Percentiles rank a stretch among this genome's conserved stretches.
phyloP scores from a whole-genome alignment of 176 grass and related monocot genomes.

The Rhynchospora tenuis region DNA sequence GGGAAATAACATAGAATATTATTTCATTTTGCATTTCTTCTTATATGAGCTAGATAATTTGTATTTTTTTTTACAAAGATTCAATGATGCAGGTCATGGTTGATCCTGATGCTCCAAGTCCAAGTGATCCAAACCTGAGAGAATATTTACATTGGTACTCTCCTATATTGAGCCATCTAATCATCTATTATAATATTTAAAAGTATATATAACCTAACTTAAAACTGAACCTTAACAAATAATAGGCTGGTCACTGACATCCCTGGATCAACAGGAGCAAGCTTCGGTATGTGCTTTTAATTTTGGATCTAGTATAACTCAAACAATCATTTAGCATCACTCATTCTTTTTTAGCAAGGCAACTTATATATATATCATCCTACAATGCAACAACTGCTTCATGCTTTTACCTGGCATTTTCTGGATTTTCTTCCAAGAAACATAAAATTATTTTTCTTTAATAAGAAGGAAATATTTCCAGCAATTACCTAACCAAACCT shows the following conservation, averaged over 20 bases:
- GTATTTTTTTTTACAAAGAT: neutral
- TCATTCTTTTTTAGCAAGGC: neutral
- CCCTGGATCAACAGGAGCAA: slow-evolving; percentile 53
- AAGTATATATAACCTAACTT: neutral
- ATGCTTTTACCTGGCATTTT: neutral
- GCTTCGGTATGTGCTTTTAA: slow-evolving; percentile 32
- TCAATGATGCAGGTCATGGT: slow-evolving; percentile 50
- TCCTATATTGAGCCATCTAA: neutral
- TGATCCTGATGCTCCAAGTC: slow-evolving; percentile 82
- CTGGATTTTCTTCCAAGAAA: neutral
- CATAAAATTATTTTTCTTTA: neutral
- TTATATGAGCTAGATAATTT: neutral
- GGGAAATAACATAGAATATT: neutral
- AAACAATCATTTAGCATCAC: neutral
- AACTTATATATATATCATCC: neutral
- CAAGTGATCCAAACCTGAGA: slow-evolving; percentile 59
- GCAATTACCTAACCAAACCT: neutral
- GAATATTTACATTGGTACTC: slow-evolving; percentile 84
- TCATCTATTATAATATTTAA: neutral
- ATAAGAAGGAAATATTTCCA: neutral
- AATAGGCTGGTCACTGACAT: slow-evolving; percentile 82
- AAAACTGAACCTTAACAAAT: neutral
- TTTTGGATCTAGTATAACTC: neutral
- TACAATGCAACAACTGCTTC: neutral
- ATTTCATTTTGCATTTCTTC: neutral